Conservation (phyloP, 495 filamentous ascomycete species). For the Collariella sp. region DNA sequence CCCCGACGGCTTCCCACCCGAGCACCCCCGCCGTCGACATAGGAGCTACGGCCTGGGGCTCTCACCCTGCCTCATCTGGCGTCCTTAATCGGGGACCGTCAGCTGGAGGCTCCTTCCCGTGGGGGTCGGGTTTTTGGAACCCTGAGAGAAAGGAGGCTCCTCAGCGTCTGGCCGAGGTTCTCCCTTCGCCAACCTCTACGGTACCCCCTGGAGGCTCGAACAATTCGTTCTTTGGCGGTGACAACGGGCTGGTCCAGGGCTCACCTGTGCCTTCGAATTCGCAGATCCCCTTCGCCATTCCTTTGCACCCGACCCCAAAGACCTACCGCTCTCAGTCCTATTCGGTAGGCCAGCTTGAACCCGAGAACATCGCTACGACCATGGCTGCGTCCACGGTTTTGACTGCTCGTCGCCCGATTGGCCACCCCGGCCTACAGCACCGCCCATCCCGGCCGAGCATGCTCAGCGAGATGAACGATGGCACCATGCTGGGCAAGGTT, state of each 20-base stretch:
- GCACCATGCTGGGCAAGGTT: conserved; percentile 62
- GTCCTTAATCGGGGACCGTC: conserved; percentile 52
- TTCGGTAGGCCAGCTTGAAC: conserved; percentile 85
- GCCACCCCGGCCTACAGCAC: conserved; percentile 62
- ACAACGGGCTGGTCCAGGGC: conserved; percentile 32
- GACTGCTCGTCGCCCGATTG: conserved; percentile 45
- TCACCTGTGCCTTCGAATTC: conserved; percentile 40
- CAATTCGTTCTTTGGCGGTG: conserved; percentile 38
- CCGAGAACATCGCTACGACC: conserved; percentile 49
- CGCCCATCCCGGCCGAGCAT: conserved; percentile 80
- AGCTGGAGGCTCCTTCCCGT: conserved; percentile 52
- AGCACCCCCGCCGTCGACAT: conserved; percentile 63
- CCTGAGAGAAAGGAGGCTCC: conserved; percentile 69
- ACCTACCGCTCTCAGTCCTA: conserved; percentile 95
- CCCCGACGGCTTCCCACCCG: conserved; percentile 68
- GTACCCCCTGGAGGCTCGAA: conserved; percentile 42
- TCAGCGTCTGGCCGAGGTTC: conserved; percentile 60
- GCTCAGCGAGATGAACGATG: conserved; percentile 68
- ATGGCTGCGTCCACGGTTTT: conserved; percentile 36
- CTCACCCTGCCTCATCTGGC: conserved; percentile 39
- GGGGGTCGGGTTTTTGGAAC: conserved; percentile 73
- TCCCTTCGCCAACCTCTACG: conserved; percentile 67
- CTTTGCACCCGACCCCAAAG: conserved; percentile 82
- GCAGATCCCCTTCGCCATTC: conserved; percentile 83
- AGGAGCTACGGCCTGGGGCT: conserved; percentile 51